Conservation (phyloP, 78 protist genomes). For the Neovahlkampfia damariscottae region DNA sequence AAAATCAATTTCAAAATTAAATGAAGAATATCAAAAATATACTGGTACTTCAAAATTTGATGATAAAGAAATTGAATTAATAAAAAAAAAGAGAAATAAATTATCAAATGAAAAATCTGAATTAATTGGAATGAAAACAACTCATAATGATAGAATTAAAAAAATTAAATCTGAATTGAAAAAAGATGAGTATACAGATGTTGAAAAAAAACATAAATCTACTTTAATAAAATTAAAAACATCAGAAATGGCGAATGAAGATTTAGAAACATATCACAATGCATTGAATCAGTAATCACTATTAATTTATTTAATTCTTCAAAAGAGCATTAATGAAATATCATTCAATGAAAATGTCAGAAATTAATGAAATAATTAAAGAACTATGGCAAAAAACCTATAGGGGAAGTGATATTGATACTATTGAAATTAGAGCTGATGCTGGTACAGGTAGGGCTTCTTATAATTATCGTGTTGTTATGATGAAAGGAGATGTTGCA, state of each 20-base stretch:
- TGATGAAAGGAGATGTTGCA: slow-evolving; percentile 58
- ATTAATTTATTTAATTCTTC: too few species aligned
- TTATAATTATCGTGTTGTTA: slow-evolving; percentile 82
- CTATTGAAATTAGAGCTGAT: slow-evolving; percentile 75
- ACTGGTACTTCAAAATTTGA: background rate
- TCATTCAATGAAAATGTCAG: slow-evolving; percentile 81
- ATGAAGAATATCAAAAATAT: slow-evolving; percentile 8
- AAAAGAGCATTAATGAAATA: slow-evolving; percentile 55
- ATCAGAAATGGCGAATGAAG: slow-evolving; percentile 3
- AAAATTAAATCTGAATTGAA: background rate
- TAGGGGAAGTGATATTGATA: slow-evolving; percentile 84
- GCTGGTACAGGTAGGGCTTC: background rate
- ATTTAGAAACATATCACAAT: slow-evolving; percentile 29
- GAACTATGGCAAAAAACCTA: slow-evolving; percentile 87
- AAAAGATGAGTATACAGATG: background rate
- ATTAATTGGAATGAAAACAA: background rate
- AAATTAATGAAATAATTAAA: slow-evolving; percentile 72
- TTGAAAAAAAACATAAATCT: slow-evolving; percentile 7
- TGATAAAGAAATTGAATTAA: background rate
- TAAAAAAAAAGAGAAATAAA: background rate
- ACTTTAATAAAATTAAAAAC: slow-evolving; percentile 5
- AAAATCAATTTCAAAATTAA: slow-evolving; percentile 5
- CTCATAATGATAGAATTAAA: background rate
- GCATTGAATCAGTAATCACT: slow-evolving; percentile 49
- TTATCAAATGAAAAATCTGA: background rate